A percentile compares a stretch with the other conserved stretches of the same genome.
Evolutionary conservation across 768 basidiomycete genomes (phyloP).

Genomic region (Amanita fuliginea): DNA sequence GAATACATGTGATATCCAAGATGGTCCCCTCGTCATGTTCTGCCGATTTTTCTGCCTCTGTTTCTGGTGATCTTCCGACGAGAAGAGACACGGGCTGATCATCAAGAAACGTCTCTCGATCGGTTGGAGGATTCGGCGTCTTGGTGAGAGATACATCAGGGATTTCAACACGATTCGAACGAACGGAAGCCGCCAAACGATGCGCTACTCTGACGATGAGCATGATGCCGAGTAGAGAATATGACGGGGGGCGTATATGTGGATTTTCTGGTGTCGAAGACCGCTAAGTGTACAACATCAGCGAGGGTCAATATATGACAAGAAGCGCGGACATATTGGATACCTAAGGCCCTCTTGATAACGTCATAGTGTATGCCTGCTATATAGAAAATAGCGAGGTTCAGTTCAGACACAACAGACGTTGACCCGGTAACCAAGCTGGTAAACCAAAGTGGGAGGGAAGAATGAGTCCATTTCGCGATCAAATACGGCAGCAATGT

Average conservation of each 20-base stretch:
- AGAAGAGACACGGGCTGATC: conserved; percentile 48
- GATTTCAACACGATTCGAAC: conserved; percentile 12
- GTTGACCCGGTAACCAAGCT: conserved; percentile 26
- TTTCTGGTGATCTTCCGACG: conserved; percentile 42
- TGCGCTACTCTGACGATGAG: conserved; percentile 54
- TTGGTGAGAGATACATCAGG: conserved; percentile 6
- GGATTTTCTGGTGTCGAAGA: conserved; percentile 65
- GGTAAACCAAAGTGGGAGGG: conserved; percentile 22
- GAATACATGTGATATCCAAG: conserved; percentile 47
- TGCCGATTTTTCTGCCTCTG: conserved; percentile 41
- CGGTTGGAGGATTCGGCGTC: conserved; percentile 12
- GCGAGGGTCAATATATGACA: not conserved
- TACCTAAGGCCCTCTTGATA: conserved; percentile 51
- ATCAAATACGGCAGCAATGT: conserved; percentile 55
- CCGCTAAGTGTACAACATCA: conserved; percentile 32
- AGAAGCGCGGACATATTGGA: conserved; percentile 46
- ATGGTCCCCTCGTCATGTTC: conserved; percentile 65
- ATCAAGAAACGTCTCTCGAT: conserved; percentile 39
- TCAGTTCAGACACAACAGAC: conserved; percentile 55
- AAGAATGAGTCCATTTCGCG: conserved; percentile 31
- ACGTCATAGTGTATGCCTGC: conserved; percentile 72
- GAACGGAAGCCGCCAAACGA: conserved; percentile 41
- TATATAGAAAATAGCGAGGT: conserved; percentile 75
- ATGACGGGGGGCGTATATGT: conserved; percentile 68
- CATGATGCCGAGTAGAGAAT: conserved; percentile 74